These are phyloP conservation scores for Neopestalotiopsis sp. DNA, from an alignment of 2,329 filamentous ascomycete genomes.

Conservation along the genomic window DNA sequence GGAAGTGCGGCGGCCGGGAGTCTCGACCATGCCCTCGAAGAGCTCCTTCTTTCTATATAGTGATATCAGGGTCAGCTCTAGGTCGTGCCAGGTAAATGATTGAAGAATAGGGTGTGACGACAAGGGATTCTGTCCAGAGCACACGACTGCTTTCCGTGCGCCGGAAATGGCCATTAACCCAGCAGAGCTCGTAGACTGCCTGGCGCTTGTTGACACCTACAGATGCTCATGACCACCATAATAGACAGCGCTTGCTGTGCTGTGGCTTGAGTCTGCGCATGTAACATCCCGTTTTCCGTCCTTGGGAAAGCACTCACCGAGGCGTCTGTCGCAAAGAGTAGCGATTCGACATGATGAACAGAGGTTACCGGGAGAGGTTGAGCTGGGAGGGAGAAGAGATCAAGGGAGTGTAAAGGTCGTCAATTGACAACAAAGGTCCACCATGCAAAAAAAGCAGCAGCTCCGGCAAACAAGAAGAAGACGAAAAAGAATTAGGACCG, in stretches of 20 bases:
- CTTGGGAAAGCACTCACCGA: conserved; percentile 25
- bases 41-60: conserved; percentile 62
- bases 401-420: not conserved
- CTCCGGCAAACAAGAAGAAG: not conserved
- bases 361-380: not conserved
- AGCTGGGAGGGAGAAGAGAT: not conserved
- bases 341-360: conserved; percentile 28
- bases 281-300: too few species aligned
- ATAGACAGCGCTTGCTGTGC: not conserved
- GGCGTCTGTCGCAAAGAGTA: conserved; percentile 34
- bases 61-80: not conserved
- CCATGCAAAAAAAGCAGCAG: not conserved
- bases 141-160: not conserved
- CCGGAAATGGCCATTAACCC: not conserved
- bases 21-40: conserved; percentile 66
- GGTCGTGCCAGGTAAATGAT: not conserved
- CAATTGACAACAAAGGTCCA: not conserved
- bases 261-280: not conserved
- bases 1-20: conserved; percentile 52
- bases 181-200: not conserved
- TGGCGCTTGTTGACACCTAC: not conserved
- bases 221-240: not conserved
- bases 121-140: not conserved
- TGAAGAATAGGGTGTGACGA: too few species aligned
- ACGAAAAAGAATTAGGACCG: conserved; percentile 2